Evolutionary conservation across 371 early-diverging fungal genomes (phyloP).

Genomic region (Mortierella sp.): DNA sequence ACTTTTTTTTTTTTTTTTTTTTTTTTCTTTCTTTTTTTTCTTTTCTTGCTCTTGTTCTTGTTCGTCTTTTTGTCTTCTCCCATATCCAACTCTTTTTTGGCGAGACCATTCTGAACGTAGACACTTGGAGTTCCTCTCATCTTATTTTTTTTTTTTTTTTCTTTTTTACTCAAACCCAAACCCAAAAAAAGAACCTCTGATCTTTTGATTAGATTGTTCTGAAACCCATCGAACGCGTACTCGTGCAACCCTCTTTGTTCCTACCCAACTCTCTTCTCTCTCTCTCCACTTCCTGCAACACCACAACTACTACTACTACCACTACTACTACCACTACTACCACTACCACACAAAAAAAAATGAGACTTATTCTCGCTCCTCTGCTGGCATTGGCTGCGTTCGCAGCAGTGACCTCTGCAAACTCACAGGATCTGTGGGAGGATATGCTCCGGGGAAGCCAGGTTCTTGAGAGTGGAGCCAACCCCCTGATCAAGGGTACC

Average conservation of each 20-base stretch:
- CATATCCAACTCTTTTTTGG: slow-evolving; percentile 2
- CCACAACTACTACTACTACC: too few species aligned
- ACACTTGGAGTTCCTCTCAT: slow-evolving; percentile 3
- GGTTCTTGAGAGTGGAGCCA: too few species aligned
- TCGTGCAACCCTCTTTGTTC: too few species aligned
- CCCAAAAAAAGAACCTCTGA: not conserved
- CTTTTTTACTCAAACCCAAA: not conserved
- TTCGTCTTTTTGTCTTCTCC: not conserved
- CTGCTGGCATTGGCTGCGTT: slow-evolving; percentile 12
- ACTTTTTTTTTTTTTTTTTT: slow-evolving; percentile 16
- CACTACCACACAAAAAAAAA: too few species aligned
- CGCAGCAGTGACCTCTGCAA: not conserved
- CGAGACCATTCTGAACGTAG: slow-evolving; percentile 2
- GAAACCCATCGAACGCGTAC: too few species aligned
- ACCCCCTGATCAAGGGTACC: not conserved
- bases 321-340: too few species aligned
- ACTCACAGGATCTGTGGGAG: not conserved
- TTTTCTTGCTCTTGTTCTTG: slow-evolving; percentile 4
- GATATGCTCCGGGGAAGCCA: not conserved
- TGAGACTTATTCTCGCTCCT: slow-evolving; percentile 16
- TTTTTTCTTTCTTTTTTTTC: slow-evolving; percentile 5
- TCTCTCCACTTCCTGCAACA: too few species aligned
- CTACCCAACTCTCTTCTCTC: too few species aligned
- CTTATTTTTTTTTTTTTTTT: not conserved
- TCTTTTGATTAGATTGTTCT: too few species aligned